Base-by-base conservation (phyloP, 768 basidiomycete genomes). In the Hypsizygus marmoreus region DNA sequence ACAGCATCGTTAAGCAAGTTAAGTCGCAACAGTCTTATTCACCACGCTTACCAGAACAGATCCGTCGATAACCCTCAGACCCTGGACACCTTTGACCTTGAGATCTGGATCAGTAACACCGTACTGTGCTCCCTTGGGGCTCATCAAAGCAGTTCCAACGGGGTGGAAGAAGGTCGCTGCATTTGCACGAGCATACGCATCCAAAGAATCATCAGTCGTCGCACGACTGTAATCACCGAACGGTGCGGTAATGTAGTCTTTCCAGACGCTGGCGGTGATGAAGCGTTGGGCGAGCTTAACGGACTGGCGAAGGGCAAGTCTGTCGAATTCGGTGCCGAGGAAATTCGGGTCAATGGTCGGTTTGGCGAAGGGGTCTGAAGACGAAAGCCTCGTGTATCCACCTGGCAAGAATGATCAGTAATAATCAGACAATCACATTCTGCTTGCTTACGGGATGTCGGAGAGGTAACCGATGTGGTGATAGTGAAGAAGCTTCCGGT, bases 321-420 rank as follows among this genome's bases (percentile, higher is more conserved):
- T 45, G 40, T 63, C 64, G 37, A 54, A 56, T n/a, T 50, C 44
- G 2, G 54, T 54, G 33, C 33, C 54, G 13, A 71, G 64, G 60
- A 76, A 72, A 31, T 67, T 68, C 4, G 72, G 71, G 58, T 79
- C 68, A 59, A 79, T 75, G 13, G 61, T 32, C 0, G 78, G 77
- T 22, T 40, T 37, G 1, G 20, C 48, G 14, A 43, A 49, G 11
- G 48, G 48, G 24, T 49, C 32, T 24, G 37, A 40, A 10, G 46
- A 47, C 4, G 31, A 30, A 22, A 40, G 23, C 25, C 41, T 35
- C 10, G 32, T 9, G 22, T 19, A 28, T 10, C 45, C 45, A 22
- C 45, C 45, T 46, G 29, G 4, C 12, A 13, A 12, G 26, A 17
- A 31, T 28, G 16, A n/a, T 26, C 17, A 38, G 25, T n/a, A 13